Percentiles rank a stretch among this genome's conserved stretches.
Conservation (phyloP, 2,329 filamentous ascomycete species). For the Aspergillus versicolor region DNA sequence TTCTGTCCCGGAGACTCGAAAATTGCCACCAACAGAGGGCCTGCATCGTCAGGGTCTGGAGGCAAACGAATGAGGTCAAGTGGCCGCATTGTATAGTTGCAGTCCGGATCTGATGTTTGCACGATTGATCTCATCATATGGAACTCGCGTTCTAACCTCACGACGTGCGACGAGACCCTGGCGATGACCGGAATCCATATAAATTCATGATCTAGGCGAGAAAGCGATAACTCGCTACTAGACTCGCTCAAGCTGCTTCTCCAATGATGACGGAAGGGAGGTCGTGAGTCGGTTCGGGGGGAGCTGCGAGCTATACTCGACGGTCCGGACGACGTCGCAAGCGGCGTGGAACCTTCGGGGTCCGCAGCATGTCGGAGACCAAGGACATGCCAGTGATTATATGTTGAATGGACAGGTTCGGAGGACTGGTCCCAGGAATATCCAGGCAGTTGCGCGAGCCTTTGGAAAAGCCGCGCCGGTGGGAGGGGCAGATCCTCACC, state of each 20-base stretch:
- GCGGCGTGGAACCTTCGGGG: slow-evolving; percentile 48
- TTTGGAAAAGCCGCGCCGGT: slow-evolving; percentile 68
- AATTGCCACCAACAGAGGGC: slow-evolving; percentile 73
- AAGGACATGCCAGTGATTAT: slow-evolving; percentile 83
- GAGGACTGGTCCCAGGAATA: slow-evolving; percentile 72
- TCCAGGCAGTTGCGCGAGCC: slow-evolving; percentile 69
- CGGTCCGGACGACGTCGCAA: slow-evolving; percentile 45
- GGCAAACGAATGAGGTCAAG: slow-evolving; percentile 75
- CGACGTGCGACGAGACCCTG: slow-evolving; percentile 75
- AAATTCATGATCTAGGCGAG: slow-evolving; percentile 38
- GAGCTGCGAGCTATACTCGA: slow-evolving; percentile 45
- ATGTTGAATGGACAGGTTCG: slow-evolving; percentile 58
- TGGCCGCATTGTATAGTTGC: slow-evolving; percentile 74
- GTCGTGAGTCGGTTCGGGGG: slow-evolving; percentile 42
- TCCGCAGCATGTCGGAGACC: slow-evolving; percentile 59
- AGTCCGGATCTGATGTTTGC: slow-evolving; percentile 68
- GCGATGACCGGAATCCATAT: slow-evolving; percentile 69
- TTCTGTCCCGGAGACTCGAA: slow-evolving; percentile 78
- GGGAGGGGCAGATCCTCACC: slow-evolving; percentile 54
- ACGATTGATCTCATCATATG: slow-evolving; percentile 76
- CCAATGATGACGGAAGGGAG: slow-evolving; percentile 46
- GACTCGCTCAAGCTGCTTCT: slow-evolving; percentile 53
- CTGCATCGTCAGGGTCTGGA: slow-evolving; percentile 66
- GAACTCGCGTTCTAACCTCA: slow-evolving; percentile 83
- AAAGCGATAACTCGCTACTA: slow-evolving; percentile 44